Conservation (phyloP, 257 asterid genomes). For the Cruciata laevipes region DNA sequence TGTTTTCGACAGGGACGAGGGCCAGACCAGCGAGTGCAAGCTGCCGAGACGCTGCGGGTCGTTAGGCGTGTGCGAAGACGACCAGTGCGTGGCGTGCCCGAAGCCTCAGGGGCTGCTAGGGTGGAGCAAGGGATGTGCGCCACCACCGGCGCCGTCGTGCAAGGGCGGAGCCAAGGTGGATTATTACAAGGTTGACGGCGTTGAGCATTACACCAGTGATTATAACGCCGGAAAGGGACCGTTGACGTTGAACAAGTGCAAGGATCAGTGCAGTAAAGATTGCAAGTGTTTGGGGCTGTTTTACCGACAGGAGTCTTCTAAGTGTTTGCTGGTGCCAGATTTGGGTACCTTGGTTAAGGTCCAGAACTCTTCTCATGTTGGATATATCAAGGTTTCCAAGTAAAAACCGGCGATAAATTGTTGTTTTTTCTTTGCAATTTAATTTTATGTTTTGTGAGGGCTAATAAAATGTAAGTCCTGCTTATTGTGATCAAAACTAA, state of each 20-base stretch:
- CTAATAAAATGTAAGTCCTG: no score
- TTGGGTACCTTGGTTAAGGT: constrained; percentile 23
- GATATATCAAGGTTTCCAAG: constrained; percentile 28
- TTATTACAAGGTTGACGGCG: constrained; percentile 31
- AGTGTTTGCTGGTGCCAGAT: constrained; percentile 31
- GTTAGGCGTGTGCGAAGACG: constrained; percentile 30
- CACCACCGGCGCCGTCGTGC: constrained; percentile 33
- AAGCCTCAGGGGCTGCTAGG: constrained; percentile 32
- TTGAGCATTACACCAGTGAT: constrained; percentile 29
- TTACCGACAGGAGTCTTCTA: constrained; percentile 22
- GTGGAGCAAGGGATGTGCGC: constrained; percentile 34
- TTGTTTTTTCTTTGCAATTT: no score
- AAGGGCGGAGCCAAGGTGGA: constrained; percentile 18
- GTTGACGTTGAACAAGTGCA: constrained; percentile 23
- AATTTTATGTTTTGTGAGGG: no score
- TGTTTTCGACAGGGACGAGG: constrained; percentile 18
- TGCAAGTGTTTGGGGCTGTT: constrained; percentile 40
- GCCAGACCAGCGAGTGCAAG: constrained; percentile 18
- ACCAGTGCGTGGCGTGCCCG: constrained; percentile 47
- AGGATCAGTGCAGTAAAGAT: constrained; percentile 23
- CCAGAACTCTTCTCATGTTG: constrained; percentile 19
- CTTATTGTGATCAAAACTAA: no score
- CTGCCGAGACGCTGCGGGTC: constrained; percentile 39
- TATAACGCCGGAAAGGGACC: constrained; percentile 37
- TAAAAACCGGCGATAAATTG: no score